Conservation (phyloP, 2,329 filamentous ascomycete species). For the Alternaria infectoria region DNA sequence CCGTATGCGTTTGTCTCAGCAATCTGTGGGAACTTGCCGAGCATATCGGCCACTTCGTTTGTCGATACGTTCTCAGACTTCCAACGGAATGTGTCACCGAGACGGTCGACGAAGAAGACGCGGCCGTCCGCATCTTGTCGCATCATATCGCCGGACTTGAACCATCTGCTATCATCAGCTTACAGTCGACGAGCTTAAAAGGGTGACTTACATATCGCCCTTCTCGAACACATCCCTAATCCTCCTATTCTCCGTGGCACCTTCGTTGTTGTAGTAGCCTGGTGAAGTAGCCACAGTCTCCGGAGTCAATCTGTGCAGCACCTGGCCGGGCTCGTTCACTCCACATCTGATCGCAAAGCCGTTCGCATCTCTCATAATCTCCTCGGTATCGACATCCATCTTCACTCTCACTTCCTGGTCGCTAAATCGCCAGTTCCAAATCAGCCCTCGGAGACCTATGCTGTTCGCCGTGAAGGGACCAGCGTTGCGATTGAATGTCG, state of each 20-base stretch:
- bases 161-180: constrained; percentile 35
- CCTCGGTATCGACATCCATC: constrained; percentile 49
- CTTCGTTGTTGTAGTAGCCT: constrained; percentile 45
- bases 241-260: constrained; percentile 38
- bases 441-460: constrained; percentile 42
- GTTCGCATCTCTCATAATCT: constrained; percentile 43
- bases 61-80: constrained; percentile 57
- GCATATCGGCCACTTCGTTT: constrained; percentile 52
- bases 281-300: constrained; percentile 28
- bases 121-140: constrained; percentile 43
- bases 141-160: constrained; percentile 49
- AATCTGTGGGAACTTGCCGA: constrained; percentile 50
- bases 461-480: constrained; percentile 43
- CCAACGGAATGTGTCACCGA: constrained; percentile 51
- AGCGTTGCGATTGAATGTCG: constrained; percentile 41
- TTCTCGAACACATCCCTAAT: constrained; percentile 47
- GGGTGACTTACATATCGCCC: constrained; percentile 44
- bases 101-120: constrained; percentile 48
- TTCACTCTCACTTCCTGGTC: constrained; percentile 42
- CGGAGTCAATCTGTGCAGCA: constrained; percentile 41
- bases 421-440: constrained; percentile 43
- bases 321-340: constrained; percentile 44
- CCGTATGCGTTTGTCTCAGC: constrained; percentile 55
- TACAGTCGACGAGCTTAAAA: neutral
- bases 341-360: constrained; percentile 44